A percentile compares a stretch with the other conserved stretches of the same genome.
Conservation (phyloP, 352 stramenopile genomes). For the Globisporangium polare region DNA sequence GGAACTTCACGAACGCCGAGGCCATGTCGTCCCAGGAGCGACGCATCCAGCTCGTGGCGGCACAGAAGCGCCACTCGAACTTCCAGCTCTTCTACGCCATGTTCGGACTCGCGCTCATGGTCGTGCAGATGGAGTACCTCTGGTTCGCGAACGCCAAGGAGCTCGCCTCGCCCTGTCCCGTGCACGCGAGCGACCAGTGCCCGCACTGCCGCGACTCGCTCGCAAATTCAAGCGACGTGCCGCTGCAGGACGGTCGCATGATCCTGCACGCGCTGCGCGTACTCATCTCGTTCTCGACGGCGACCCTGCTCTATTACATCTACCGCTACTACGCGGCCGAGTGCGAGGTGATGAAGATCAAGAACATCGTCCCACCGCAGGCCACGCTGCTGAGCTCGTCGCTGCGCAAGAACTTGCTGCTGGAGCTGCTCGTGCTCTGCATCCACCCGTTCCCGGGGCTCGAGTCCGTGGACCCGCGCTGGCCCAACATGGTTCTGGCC, state of each 20-base stretch:
- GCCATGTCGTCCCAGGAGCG: slow-evolving; percentile 46
- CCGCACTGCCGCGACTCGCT: slow-evolving; percentile 35
- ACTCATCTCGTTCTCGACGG: slow-evolving; percentile 63
- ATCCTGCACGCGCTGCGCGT: slow-evolving; percentile 60
- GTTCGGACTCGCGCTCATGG: slow-evolving; percentile 66
- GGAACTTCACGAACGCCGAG: slow-evolving; percentile 22
- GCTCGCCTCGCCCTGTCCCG: slow-evolving; percentile 27
- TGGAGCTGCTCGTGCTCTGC: slow-evolving; percentile 47
- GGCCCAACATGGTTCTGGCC: slow-evolving; percentile 54
- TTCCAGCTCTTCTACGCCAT: slow-evolving; percentile 73
- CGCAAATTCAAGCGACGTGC: slow-evolving; percentile 16
- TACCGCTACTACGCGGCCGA: slow-evolving; percentile 63
- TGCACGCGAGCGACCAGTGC: slow-evolving; percentile 30
- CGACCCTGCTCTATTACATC: slow-evolving; percentile 66
- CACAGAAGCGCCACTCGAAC: slow-evolving; percentile 41
- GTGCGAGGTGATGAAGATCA: slow-evolving; percentile 76
- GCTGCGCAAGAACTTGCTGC: slow-evolving; percentile 35
- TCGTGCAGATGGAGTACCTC: slow-evolving; percentile 72
- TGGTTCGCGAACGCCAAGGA: slow-evolving; percentile 58
- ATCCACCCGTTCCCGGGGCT: slow-evolving; percentile 72
- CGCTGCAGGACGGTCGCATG: slow-evolving; percentile 50
- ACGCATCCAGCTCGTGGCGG: slow-evolving; percentile 37
- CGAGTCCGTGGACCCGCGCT: slow-evolving; percentile 54
- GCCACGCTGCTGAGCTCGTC: slow-evolving; percentile 60
- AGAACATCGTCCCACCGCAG: slow-evolving; percentile 72